Evolutionary conservation across 148 eudicot species (phyloP), one percentile per base, ranked within the genome.

Genomic region (Camellia granthamiana): DNA sequence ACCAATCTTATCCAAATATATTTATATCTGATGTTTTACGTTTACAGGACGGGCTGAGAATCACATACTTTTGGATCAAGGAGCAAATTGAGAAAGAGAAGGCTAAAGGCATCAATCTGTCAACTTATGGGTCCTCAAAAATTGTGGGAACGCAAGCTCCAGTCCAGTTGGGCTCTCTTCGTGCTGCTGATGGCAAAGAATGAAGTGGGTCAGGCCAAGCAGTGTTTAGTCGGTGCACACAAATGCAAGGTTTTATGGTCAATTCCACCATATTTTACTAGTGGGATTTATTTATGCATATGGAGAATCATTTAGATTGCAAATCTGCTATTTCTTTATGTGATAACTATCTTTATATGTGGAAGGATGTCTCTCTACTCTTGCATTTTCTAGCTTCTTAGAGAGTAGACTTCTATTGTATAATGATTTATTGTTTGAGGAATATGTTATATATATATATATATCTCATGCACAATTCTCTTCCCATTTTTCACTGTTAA

Each of bases 171-270:
- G 98, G 98, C 13, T 93, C 98, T 21, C 97, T 95, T 49, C 93
- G 98, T 7, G 97, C 97, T 82, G 97, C 97, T 83, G 99, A 95
- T 81, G 99, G 97, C 74, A 93, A 93, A 84, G 99, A 95, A 74
- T 95, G 91, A 88, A 67, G 15, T 8, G 38, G 49, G 30, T 16
- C 9, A 73, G 0, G 11, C 61, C 46, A 54, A 56, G 19, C 44
- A 14, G 11, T 74, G 3, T 14, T 3, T 14, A 30, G 38, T 55
- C 30, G 3, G 77, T 14, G 44, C 19, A 14, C 1, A 2, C 5
- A 16, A 16, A 9, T 7, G 72, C 19, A 19, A 69, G 10, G 51
- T 14, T 60, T 43, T 30, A 30, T 30, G 16, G 7, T 30, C 14
- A 38, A 8, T 66, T 4, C 46, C 15, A 13, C 70, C 70, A 10